phyloP scores from a whole-genome alignment of 176 grass and related monocot species.

The Carex cristatella region DNA sequence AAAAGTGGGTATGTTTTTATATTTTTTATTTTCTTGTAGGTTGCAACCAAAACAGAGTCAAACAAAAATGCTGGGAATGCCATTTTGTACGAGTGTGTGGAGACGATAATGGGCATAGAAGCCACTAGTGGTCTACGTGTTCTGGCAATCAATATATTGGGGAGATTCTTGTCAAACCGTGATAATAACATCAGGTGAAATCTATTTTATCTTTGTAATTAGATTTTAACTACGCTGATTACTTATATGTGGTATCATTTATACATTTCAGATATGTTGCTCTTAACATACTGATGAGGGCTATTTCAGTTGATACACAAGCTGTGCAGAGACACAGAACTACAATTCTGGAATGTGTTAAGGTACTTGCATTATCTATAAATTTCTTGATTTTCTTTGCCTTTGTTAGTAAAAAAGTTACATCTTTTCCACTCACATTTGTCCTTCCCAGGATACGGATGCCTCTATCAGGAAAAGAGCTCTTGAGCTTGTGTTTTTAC shows the following conservation, averaged over 20 bases:
- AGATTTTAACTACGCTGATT: background rate
- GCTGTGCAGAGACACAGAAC: slow-evolving; percentile 91
- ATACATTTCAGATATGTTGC: slow-evolving; percentile 79
- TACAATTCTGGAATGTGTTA: slow-evolving; percentile 96
- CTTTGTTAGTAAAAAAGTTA: slow-evolving; percentile 20
- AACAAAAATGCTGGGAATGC: slow-evolving; percentile 98
- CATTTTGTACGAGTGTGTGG: slow-evolving; percentile 98
- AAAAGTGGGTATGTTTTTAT: background rate
- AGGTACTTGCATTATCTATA: slow-evolving; percentile 42
- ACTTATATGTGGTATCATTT: background rate
- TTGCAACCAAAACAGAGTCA: slow-evolving; percentile 92
- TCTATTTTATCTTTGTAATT: slow-evolving; percentile 13
- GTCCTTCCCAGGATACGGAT: slow-evolving; percentile 86
- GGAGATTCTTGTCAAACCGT: slow-evolving; percentile 96
- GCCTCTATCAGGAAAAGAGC: slow-evolving; percentile 98
- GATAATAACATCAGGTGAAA: slow-evolving; percentile 96
- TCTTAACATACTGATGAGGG: slow-evolving; percentile 93
- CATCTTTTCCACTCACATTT: slow-evolving; percentile 19
- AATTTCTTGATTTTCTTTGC: slow-evolving; percentile 1
- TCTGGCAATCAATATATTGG: slow-evolving; percentile 95
- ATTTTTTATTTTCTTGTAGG: slow-evolving; percentile 42
- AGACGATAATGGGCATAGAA: slow-evolving; percentile 98
- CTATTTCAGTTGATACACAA: slow-evolving; percentile 75
- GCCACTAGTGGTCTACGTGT: slow-evolving; percentile 88
- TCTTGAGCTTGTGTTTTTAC: slow-evolving; percentile 82